Evolutionary conservation across 2,329 filamentous ascomycete species (phyloP), one percentile per base, ranked within the genome.

Genomic region (Curvularia spicifera): DNA sequence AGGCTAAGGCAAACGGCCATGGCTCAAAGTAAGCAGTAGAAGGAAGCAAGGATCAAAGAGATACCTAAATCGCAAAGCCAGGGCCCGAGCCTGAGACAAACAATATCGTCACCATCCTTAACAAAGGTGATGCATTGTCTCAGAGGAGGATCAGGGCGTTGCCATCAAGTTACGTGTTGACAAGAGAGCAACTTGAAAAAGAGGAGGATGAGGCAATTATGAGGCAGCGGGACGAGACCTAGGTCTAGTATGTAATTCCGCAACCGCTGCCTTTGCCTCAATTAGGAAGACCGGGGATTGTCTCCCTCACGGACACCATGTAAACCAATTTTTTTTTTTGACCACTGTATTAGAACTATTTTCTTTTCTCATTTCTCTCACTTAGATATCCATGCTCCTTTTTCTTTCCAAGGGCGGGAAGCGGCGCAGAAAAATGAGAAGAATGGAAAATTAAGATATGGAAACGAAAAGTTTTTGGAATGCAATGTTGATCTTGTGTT

Each of bases 51-150:
- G 56, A n/a, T 18, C 59, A 59, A 39, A 60, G 58, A 1, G 64
- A 67, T 20, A 62, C 64, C 40, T 54, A 43, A 6, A 56, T 63
- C 4, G 40, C 57, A n/a, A 63, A 61, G 42, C 58, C 60, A 0
- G 68, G 67, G 60, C 45, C 57, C 28, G 67, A 71, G 53, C 59
- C 68, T 12, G 68, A 69, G 55, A 67, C 68, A 28, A 71, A 71
- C 50, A 67, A 71, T 33, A 35, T 71, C n/a, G 69, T 69, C 51
- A 66, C 66, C 26, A 69, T 65, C 0, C 57, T 69, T 3, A 53
- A 40, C 15, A 61, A 67, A 53, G 65, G 63, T 31, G 69, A 66
- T 48, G 65, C 64, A 42, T 46, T 65, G 40, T 68, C 69, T 53
- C 68, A 51, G 26, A 51, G 35, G 37, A 49, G 18, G n/a, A 33